These are phyloP conservation scores for Moesziomyces sp. DNA, from an alignment of 1,284 basidiomycete genomes.

Conservation along the genomic window DNA sequence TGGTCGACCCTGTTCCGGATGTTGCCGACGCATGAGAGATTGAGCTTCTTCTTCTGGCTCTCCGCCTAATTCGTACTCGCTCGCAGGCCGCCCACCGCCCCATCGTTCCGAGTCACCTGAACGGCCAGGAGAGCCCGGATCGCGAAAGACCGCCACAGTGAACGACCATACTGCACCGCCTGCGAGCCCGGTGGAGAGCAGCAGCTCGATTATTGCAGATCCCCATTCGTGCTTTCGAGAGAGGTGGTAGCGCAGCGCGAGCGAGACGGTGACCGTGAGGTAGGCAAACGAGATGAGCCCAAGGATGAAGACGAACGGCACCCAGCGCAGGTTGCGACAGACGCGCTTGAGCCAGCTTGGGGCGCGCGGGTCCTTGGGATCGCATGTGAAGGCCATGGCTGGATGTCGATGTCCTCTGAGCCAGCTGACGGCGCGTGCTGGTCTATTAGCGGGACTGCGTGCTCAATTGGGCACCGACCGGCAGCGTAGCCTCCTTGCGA, in stretches of 20 bases:
- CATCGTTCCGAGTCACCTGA: constrained; percentile 13
- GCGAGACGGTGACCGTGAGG: constrained; percentile 37
- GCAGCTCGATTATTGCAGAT: constrained; percentile 28
- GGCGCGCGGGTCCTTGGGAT: constrained; percentile 36
- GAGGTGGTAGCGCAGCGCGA: constrained; percentile 38
- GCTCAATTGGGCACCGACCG: no score
- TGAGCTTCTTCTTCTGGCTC: constrained; percentile 19
- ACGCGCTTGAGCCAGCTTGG: constrained; percentile 20
- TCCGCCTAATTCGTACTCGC: constrained; percentile 21
- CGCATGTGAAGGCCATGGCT: constrained; percentile 42
- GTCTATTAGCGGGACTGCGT: no score
- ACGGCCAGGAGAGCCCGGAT: constrained; percentile 31
- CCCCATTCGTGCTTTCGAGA: constrained; percentile 24
- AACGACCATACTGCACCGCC: constrained; percentile 48
- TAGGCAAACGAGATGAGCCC: constrained; percentile 43
- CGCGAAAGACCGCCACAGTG: constrained; percentile 47
- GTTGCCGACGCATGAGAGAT: constrained; percentile 12
- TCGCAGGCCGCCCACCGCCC: constrained; percentile 1
- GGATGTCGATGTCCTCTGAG: no score
- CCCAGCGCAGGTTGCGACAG: constrained; percentile 37
- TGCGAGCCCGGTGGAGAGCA: constrained; percentile 35
- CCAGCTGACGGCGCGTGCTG: no score
- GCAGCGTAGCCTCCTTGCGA: no score
- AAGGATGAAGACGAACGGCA: constrained; percentile 46
- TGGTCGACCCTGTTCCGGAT: background rate